A percentile compares a stretch with the other conserved stretches of the same genome.
These are phyloP conservation scores for Boletus vermiculosoides DNA, from an alignment of 768 basidiomycete genomes.

Conservation along the genomic window DNA sequence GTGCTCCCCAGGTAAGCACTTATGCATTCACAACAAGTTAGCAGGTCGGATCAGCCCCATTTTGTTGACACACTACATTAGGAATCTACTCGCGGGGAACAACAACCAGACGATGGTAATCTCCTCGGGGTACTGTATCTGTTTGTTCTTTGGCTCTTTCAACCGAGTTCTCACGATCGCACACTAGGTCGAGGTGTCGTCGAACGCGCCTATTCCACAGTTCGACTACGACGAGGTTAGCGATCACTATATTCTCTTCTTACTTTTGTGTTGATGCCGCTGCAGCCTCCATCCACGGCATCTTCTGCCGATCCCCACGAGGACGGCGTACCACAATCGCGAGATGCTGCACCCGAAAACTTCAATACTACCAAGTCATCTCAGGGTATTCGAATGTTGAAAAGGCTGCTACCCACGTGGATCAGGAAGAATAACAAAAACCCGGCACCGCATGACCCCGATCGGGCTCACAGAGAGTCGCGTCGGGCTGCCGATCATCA, in stretches of 20 bases:
- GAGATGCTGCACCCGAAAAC: too few relatives aligned
- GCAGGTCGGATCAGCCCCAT: neutral
- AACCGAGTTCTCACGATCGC: neutral
- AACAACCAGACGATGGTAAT: neutral
- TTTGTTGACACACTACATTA: neutral
- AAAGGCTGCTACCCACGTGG: too few relatives aligned
- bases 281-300: neutral
- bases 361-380: too few relatives aligned
- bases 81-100: neutral
- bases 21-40: neutral
- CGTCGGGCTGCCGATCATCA: too few relatives aligned
- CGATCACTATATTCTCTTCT: too few relatives aligned
- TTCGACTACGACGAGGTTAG: neutral
- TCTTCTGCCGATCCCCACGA: neutral
- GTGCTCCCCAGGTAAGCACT: neutral
- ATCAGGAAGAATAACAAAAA: too few relatives aligned
- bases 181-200: neutral
- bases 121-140: neutral
- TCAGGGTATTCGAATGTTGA: too few relatives aligned
- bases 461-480: too few relatives aligned
- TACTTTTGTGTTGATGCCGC: neutral
- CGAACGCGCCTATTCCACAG: neutral
- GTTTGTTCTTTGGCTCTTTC: neutral
- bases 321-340: too few relatives aligned
- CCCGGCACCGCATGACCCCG: too few relatives aligned